These are phyloP conservation scores for Zymoseptoria passerinii DNA, from an alignment of 2,329 filamentous ascomycete genomes.

Conservation along the genomic window DNA sequence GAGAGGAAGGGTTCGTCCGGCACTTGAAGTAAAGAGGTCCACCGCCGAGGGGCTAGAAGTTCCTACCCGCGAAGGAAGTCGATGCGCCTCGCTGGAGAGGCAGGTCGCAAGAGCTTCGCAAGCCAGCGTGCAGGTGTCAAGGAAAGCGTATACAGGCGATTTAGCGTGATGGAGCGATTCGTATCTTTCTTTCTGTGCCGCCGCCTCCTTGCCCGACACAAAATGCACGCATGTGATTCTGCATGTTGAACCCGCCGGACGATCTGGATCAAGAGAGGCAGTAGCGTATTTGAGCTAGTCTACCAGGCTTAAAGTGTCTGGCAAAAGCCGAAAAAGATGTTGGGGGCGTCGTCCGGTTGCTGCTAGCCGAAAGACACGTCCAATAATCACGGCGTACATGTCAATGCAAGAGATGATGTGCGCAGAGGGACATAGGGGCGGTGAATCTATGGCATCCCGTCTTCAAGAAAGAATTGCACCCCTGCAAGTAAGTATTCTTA, in stretches of 20 bases:
- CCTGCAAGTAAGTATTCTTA: too few species aligned
- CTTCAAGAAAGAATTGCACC: background rate
- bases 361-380: background rate
- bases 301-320: background rate
- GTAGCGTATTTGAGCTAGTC: background rate
- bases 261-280: background rate
- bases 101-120: background rate
- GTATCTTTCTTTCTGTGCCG: background rate
- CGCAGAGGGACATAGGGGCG: background rate
- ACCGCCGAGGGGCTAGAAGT: background rate
- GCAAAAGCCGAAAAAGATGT: background rate
- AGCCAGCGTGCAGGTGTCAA: background rate
- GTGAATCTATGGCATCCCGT: background rate
- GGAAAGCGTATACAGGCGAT: background rate
- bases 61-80: background rate
- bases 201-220: background rate
- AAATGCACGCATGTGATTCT: background rate
- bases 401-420: background rate
- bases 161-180: background rate
- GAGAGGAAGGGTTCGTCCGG: background rate
- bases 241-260: background rate
- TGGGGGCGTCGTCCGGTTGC: background rate
- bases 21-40: background rate
- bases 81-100: background rate
- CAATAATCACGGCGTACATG: background rate